phyloP scores from a whole-genome alignment of 108 stramenopile species.

The Pseudonitzschia multiseries region DNA sequence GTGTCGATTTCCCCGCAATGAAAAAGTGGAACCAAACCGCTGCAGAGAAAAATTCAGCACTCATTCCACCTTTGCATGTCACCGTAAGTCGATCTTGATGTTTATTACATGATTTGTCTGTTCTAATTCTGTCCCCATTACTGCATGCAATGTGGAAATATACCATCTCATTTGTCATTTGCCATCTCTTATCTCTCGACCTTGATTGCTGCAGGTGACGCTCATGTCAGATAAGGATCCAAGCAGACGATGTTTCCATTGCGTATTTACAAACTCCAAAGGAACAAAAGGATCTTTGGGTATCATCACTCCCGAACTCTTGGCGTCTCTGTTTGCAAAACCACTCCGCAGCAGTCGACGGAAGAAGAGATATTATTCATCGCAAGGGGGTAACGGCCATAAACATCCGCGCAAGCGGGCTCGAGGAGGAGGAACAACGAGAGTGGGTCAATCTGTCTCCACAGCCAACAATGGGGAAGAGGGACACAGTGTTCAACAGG shows the following conservation, averaged over 20 bases:
- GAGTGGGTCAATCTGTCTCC: not conserved
- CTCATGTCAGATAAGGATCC: slow-evolving; percentile 70
- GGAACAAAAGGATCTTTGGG: slow-evolving; percentile 64
- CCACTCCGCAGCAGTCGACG: slow-evolving; percentile 13
- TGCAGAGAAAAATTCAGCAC: not conserved
- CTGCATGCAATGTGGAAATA: no score
- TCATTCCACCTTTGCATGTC: slow-evolving; percentile 15
- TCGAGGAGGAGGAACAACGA: not conserved
- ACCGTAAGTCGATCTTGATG: slow-evolving; percentile 3
- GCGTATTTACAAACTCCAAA: slow-evolving; percentile 63
- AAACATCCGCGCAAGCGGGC: slow-evolving; percentile 9
- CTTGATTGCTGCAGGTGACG: slow-evolving; percentile 40
- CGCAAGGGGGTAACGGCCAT: not conserved
- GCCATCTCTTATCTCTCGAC: not conserved
- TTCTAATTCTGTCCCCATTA: not conserved
- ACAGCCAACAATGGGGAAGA: not conserved
- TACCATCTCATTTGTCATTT: not conserved
- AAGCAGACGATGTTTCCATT: slow-evolving; percentile 77
- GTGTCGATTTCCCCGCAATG: slow-evolving; percentile 42
- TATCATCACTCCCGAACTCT: slow-evolving; percentile 59
- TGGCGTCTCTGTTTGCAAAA: slow-evolving; percentile 47
- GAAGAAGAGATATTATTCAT: slow-evolving; percentile 6
- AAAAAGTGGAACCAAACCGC: slow-evolving; percentile 22
- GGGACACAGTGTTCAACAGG: not conserved
- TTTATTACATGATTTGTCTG: not conserved